A percentile compares a stretch with the other conserved stretches of the same genome.
Evolutionary conservation across 2,329 filamentous ascomycete species (phyloP).

Genomic region (Arthrobotrys conoides): DNA sequence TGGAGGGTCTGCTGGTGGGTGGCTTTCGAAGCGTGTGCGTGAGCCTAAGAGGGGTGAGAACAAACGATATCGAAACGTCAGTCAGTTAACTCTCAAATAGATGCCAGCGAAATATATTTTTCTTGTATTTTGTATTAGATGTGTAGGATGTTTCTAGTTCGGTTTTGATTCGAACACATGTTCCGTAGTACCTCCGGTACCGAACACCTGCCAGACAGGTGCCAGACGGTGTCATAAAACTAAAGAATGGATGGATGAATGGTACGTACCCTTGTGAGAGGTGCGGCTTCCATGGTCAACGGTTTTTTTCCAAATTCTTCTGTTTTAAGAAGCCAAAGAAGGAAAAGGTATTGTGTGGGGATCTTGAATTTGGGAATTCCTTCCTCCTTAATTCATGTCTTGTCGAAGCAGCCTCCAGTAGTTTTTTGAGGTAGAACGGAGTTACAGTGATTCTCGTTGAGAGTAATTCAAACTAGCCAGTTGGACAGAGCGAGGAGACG

Average conservation of each 20-base stretch:
- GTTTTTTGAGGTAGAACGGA: background rate
- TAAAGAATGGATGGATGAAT: constrained; percentile 2
- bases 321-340: constrained; percentile 16
- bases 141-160: background rate
- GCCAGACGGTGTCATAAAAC: constrained; percentile 11
- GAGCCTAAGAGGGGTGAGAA: constrained; percentile 31
- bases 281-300: constrained; percentile 60
- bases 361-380: constrained; percentile 53
- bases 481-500: constrained; percentile 1
- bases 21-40: constrained; percentile 61
- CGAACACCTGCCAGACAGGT: constrained; percentile 26
- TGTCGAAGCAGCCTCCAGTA: constrained; percentile 13
- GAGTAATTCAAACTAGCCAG: constrained; percentile 27
- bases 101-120: too few species aligned
- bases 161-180: constrained; percentile 26
- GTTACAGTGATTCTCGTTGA: constrained; percentile 18
- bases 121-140: background rate
- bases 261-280: constrained; percentile 60
- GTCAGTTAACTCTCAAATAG: background rate
- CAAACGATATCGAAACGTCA: constrained; percentile 27
- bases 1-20: constrained; percentile 60
- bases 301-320: constrained; percentile 31
- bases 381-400: constrained; percentile 60
- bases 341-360: constrained; percentile 17
- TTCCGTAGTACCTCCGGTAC: constrained; percentile 31